Conservation (phyloP, 1,284 basidiomycete species). For the Xerocomus amazonicus region DNA sequence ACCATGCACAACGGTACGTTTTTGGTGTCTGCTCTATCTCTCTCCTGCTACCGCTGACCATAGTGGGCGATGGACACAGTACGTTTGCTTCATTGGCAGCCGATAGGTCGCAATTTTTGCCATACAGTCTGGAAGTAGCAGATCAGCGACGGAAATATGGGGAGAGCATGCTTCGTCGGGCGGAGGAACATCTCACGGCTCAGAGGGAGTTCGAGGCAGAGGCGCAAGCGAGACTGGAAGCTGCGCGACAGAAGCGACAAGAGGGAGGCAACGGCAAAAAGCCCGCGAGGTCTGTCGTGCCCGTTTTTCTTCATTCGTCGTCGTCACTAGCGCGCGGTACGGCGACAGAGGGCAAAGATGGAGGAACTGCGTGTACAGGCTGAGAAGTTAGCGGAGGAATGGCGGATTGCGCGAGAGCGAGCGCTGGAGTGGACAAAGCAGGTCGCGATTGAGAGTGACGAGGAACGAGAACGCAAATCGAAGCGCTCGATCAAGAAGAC, state of each 20-base stretch:
- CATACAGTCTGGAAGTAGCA: slow-evolving; percentile 83
- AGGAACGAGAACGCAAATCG: slow-evolving; percentile 65
- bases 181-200: no score
- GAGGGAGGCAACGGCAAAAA: slow-evolving; percentile 58
- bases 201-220: no score
- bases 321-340: slow-evolving; percentile 39
- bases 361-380: slow-evolving; percentile 56
- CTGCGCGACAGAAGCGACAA: slow-evolving; percentile 64
- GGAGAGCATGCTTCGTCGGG: no score
- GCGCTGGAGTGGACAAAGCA: slow-evolving; percentile 72
- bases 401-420: slow-evolving; percentile 71
- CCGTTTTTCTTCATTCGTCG: background rate
- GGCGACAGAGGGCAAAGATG: no score
- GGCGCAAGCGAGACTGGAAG: no score
- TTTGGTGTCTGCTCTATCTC: slow-evolving; percentile 26
- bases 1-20: no score
- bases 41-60: background rate
- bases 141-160: no score
- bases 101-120: slow-evolving; percentile 67
- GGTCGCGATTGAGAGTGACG: slow-evolving; percentile 66
- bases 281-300: slow-evolving; percentile 52
- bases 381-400: slow-evolving; percentile 70
- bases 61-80: slow-evolving; percentile 43
- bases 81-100: slow-evolving; percentile 79
- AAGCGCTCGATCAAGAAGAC: slow-evolving; percentile 54